Base-by-base conservation (phyloP, 2,329 filamentous ascomycete genomes). In the Hortaea werneckii region DNA sequence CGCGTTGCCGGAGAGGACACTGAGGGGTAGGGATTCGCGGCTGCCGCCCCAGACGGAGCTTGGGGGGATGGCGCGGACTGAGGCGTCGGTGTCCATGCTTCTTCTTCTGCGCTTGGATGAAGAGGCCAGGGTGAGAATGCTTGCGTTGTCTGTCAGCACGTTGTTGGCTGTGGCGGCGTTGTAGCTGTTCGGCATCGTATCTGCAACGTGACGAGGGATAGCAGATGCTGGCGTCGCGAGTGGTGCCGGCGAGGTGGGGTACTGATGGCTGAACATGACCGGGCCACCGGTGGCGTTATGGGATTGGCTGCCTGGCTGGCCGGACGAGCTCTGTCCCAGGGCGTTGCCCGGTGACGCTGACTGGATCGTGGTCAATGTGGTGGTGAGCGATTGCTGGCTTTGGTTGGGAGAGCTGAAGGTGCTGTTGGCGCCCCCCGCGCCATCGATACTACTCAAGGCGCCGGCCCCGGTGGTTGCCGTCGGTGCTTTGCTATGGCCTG, bases 41-140 rank as follows among this genome's bases (percentile, higher is more conserved):
- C 83, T 87, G 38, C 85, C 85, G 39, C 86, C 86, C 74, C 85
- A 92, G 4, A 90, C 73, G 0, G 85, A 89, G 0, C 83, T 87
- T 0, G 86, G 86, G 1, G 87, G 84, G n/a, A 94, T 70, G 2
- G 87, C 87, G 38, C 87, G 83, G 35, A 92, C 85, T 0, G 85
- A 90, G 5, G 87, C 87, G 61, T 92, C 85, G 0, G 87, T 92
- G 63, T 92, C 87, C 66, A 90, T 80, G 29, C 85, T 89, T 49
- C 85, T 78, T 41, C 86, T 78, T 32, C 87, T 80, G 34, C 83
- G 79, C 67, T 90, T 87, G 53, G 83, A 87, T 0, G 85, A 89
- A 4, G 85, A 90, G 2, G 87, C 87, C 10, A 94, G 73, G 0
- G 87, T 94, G 49, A 94, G 68, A 54, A 94, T 89, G 27, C 85